Evolutionary conservation across 2,329 filamentous ascomycete species (phyloP).

Genomic region (Cytospora piceae): DNA sequence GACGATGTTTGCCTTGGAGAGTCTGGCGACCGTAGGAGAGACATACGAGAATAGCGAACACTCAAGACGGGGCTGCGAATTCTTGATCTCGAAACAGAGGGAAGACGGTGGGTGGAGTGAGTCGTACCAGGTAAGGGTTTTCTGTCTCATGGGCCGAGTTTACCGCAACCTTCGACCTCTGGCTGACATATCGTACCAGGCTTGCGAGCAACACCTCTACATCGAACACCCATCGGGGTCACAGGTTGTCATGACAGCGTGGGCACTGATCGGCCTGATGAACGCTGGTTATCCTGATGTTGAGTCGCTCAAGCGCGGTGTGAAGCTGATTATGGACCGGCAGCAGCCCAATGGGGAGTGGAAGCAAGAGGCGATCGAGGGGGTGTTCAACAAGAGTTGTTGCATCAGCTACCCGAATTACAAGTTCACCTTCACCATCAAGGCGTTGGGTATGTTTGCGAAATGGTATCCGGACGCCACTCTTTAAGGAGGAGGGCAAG

Average conservation of each 20-base stretch:
- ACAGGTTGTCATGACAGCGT: constrained; percentile 93
- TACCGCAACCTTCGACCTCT: not conserved
- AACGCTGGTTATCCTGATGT: constrained; percentile 80
- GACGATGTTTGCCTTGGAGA: constrained; percentile 93
- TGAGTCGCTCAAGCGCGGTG: constrained; percentile 71
- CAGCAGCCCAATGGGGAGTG: constrained; percentile 92
- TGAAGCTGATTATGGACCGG: constrained; percentile 80
- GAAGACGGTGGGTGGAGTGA: constrained; percentile 96
- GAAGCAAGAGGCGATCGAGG: constrained; percentile 93
- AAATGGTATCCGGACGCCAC: constrained; percentile 69
- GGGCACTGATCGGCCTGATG: constrained; percentile 82
- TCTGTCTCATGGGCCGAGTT: accelerated
- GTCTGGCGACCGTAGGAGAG: constrained; percentile 79
- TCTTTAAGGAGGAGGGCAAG: constrained; percentile 39
- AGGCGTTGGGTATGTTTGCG: constrained; percentile 89
- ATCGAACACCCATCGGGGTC: constrained; percentile 73
- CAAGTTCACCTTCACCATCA: constrained; percentile 94
- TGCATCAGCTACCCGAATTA: constrained; percentile 99
- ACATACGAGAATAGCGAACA: constrained; percentile 74
- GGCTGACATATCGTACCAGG: constrained; percentile 45
- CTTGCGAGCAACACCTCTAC: constrained; percentile 78
- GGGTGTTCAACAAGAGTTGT: constrained; percentile 98
- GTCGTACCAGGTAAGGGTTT: constrained; percentile 69
- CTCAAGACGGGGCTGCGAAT: constrained; percentile 78
- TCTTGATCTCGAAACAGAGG: constrained; percentile 82